Evolutionary conservation across 192 early-diverging fungal genomes (phyloP).

Genomic region (Phlyctochytrium arcticum): DNA sequence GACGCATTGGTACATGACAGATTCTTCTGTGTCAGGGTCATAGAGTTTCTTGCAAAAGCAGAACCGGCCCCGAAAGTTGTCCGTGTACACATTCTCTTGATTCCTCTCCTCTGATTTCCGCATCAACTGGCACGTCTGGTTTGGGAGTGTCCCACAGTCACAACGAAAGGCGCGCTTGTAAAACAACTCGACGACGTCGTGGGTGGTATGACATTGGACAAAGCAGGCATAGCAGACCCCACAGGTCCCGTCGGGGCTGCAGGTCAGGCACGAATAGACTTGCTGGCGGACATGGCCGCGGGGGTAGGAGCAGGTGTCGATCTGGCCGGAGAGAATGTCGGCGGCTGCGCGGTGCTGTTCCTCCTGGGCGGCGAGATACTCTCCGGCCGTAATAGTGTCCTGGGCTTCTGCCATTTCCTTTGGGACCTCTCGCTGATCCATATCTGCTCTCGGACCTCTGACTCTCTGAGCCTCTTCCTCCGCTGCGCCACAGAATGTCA

Average conservation of each 20-base stretch:
- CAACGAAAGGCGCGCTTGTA: conserved; percentile 79
- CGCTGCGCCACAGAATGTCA: too few relatives aligned
- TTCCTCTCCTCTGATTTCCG: conserved; percentile 43
- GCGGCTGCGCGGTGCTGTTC: conserved; percentile 35
- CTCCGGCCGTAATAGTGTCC: conserved; percentile 11
- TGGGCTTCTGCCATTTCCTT: too few relatives aligned
- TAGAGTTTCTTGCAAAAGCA: conserved; percentile 82
- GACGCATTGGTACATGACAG: conserved; percentile 80
- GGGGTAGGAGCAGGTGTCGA: conserved; percentile 78
- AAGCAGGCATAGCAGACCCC: conserved; percentile 37
- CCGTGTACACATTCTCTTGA: conserved; percentile 70
- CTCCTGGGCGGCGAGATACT: conserved; percentile 17
- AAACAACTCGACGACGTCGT: conserved; percentile 83
- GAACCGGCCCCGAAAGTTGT: conserved; percentile 79
- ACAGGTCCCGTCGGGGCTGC: conserved; percentile 22
- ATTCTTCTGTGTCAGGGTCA: conserved; percentile 66
- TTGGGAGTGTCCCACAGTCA: conserved; percentile 75
- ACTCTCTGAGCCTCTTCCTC: too few relatives aligned
- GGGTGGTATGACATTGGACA: conserved; percentile 53
- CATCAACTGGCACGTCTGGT: conserved; percentile 22
- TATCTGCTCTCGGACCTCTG: too few relatives aligned
- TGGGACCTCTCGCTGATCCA: too few relatives aligned
- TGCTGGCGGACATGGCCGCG: conserved; percentile 76
- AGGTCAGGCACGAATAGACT: conserved; percentile 80
- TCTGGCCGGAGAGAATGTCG: conserved; percentile 54